Base-by-base conservation (phyloP, 2,329 filamentous ascomycete genomes). In the Bisporella sp. region DNA sequence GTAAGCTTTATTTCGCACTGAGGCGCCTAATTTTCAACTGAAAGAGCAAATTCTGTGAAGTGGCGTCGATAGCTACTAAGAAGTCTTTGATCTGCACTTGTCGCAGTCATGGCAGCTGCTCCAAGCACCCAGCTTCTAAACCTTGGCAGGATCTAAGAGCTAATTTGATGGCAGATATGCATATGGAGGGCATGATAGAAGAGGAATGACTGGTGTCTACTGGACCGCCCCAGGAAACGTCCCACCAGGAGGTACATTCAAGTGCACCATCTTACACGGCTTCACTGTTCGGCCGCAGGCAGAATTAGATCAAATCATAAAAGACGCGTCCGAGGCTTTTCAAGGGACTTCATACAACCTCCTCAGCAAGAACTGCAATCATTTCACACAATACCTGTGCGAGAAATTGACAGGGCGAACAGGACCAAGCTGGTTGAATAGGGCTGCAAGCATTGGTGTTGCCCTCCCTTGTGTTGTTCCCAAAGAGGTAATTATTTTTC, bases 331-430 rank as follows among this genome's bases (percentile, higher is more conserved):
- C 1, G 77, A 85, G 41, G 76, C 84, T 58, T 95, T 93, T 61
- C 76, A 82, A 50, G 89, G 89, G 29, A 82, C 82, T 0, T 78
- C 78, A 11, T 93, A 95, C 68, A 92, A 93, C 62, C 77, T 95
- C 11, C 75, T 95, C 42, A 89, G 84, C 21, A 82, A 82, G 59
- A 95, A 95, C 68, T 95, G 89, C 76, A 95, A 95, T 66, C 89
- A 95, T 66, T 95, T 95, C 66, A 92, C 88, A 2, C 82, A 81
- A 21, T 81, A 85, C 60, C 76, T 95, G 13, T 90, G 86, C 68
- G 74, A 84, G 64, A 79, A 79, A 57, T 75, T 95, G 49, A 92
- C 87, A 2, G 81, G 83, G 5, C 77, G 79, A 43, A 72, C 81
- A 1, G 86, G 85, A 0, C 89, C 89, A 0, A 69, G 68, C 13